phyloP scores from a whole-genome alignment of 2,329 filamentous ascomycete genomes.

The Apiospora hydei region DNA sequence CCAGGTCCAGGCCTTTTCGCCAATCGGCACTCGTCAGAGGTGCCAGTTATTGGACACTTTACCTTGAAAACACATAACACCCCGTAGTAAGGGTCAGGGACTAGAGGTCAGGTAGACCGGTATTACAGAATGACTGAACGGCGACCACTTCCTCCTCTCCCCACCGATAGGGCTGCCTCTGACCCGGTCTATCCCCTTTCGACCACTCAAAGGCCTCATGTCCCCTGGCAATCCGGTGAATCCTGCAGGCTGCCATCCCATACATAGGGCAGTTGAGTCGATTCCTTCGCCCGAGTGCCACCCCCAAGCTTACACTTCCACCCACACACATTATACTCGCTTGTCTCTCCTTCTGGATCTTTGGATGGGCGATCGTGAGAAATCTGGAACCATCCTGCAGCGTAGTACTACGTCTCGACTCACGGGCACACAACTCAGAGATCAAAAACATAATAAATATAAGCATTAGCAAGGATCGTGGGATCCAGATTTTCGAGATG shows the following conservation, averaged over 20 bases:
- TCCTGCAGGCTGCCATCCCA: slow-evolving; percentile 1
- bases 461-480: background rate
- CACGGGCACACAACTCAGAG: background rate
- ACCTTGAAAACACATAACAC: background rate
- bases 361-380: background rate
- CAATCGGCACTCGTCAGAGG: background rate
- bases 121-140: background rate
- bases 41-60: background rate
- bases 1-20: background rate
- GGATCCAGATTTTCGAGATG: background rate
- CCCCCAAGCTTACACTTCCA: slow-evolving; percentile 7
- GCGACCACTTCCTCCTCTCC: background rate
- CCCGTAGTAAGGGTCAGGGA: background rate
- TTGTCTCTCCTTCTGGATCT: background rate
- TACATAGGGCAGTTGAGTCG: slow-evolving; percentile 1
- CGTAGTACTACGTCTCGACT: background rate
- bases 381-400: background rate
- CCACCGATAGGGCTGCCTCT: slow-evolving; percentile 6
- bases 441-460: background rate
- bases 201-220: background rate
- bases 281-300: background rate
- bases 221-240: background rate
- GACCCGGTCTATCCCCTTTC: background rate
- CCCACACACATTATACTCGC: background rate
- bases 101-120: background rate